Percentiles rank a stretch among this genome's conserved stretches.
Conservation (phyloP, 495 filamentous ascomycete species). For the Penicillium maclennaniae region DNA sequence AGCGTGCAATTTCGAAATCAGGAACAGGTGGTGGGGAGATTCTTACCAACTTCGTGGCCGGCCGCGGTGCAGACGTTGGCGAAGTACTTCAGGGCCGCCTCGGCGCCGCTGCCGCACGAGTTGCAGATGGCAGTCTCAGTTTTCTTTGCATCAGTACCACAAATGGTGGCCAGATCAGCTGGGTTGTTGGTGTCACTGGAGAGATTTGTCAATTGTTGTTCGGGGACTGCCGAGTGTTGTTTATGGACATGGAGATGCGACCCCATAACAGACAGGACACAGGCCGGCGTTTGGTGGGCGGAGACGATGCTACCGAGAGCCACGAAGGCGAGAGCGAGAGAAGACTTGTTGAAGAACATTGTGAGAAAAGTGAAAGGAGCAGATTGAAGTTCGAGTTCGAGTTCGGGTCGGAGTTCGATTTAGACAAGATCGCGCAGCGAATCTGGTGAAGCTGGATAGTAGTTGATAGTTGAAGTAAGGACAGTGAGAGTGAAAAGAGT, state of each 20-base stretch:
- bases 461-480: conserved; percentile 9
- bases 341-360: conserved; percentile 39
- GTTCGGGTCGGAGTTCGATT: conserved; percentile 6
- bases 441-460: conserved; percentile 4
- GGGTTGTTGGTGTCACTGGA: conserved; percentile 23
- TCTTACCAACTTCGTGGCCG: conserved; percentile 38
- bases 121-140: conserved; percentile 28
- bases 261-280: conserved; percentile 36
- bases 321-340: conserved; percentile 30
- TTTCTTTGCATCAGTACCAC: conserved; percentile 26
- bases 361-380: conserved; percentile 12
- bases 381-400: background rate
- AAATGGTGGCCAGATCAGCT: conserved; percentile 28
- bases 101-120: conserved; percentile 25
- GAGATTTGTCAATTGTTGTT: conserved; percentile 14
- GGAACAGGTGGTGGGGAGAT: conserved; percentile 4
- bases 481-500: conserved; percentile 24
- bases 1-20: background rate
- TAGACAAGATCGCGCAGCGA: conserved; percentile 27
- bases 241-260: conserved; percentile 8
- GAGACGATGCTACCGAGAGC: conserved; percentile 34
- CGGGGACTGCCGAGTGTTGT: background rate
- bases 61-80: conserved; percentile 26
- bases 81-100: conserved; percentile 32
- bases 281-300: conserved; percentile 29